phyloP scores from a whole-genome alignment of 2,329 filamentous ascomycete genomes.

The Hirsutella thompsonii region DNA sequence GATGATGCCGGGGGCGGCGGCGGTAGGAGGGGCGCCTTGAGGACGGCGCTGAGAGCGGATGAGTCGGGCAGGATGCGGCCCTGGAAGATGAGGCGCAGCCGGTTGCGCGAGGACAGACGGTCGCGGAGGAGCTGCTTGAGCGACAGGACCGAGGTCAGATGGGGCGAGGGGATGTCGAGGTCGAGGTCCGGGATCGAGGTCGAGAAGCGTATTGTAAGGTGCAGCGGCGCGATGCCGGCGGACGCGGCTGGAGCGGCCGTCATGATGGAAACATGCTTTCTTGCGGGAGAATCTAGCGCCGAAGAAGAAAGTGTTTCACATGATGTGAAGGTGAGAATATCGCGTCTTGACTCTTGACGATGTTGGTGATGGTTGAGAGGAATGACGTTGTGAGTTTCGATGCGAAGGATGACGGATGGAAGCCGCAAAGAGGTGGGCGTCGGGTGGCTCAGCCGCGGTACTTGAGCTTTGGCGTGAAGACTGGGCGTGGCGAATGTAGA shows the following conservation, averaged over 20 bases:
- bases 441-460: no score
- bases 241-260: slow-evolving; percentile 3
- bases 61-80: slow-evolving; percentile 75
- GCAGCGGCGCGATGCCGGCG: slow-evolving; percentile 32
- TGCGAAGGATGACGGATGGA: neutral
- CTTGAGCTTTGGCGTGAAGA: neutral
- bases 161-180: slow-evolving; percentile 58
- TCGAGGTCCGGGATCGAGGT: slow-evolving; percentile 71
- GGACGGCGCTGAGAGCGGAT: slow-evolving; percentile 51
- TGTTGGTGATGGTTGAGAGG: neutral
- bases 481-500: neutral
- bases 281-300: no score
- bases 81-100: slow-evolving; percentile 79
- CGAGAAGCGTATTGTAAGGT: slow-evolving; percentile 84
- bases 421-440: no score
- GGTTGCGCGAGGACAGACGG: slow-evolving; percentile 54
- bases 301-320: no score
- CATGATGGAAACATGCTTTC: slow-evolving; percentile 9
- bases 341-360: no score
- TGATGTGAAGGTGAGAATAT: neutral
- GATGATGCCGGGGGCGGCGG: no score
- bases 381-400: neutral
- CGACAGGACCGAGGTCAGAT: slow-evolving; percentile 57
- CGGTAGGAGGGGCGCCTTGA: slow-evolving; percentile 51
- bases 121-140: slow-evolving; percentile 74